Percentiles rank a stretch among this genome's conserved stretches.
Conservation (phyloP, 352 stramenopile genomes). For the Pythium aristosporum region DNA sequence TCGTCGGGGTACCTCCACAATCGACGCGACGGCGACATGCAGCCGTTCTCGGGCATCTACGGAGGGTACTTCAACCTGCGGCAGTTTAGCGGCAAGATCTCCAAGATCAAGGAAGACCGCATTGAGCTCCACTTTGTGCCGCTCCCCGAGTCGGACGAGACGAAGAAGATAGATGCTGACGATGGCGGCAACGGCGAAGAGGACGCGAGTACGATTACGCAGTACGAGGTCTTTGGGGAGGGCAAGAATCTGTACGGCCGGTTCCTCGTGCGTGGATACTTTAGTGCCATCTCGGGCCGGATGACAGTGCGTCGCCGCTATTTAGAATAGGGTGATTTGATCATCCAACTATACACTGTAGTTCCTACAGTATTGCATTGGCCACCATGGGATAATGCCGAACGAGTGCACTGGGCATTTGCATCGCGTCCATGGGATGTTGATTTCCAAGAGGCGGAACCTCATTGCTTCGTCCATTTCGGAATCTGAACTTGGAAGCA, state of each 20-base stretch:
- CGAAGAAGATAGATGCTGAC: constrained; percentile 3
- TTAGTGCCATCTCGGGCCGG: constrained; percentile 41
- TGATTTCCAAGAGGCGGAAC: no score
- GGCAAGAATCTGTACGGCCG: constrained; percentile 62
- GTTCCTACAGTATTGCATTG: no score
- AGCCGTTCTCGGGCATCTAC: constrained; percentile 67
- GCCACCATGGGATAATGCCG: no score
- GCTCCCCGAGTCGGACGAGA: constrained; percentile 22
- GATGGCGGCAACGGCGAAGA: constrained; percentile 18
- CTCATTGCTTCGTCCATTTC: background rate
- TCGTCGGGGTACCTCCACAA: constrained; percentile 36
- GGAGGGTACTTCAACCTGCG: constrained; percentile 70
- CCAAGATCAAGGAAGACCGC: constrained; percentile 60
- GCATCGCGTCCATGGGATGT: no score
- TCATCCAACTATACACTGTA: no score
- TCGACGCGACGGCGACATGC: constrained; percentile 34
- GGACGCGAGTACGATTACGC: constrained; percentile 28
- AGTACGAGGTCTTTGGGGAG: constrained; percentile 64
- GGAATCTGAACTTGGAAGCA: background rate
- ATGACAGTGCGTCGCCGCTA: constrained; percentile 62
- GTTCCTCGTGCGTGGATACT: constrained; percentile 72
- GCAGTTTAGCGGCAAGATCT: constrained; percentile 59
- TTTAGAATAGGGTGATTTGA: constrained; percentile 33
- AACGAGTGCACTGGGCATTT: no score
- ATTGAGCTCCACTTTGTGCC: constrained; percentile 69